Percentiles rank a stretch among this genome's conserved stretches.
Evolutionary conservation across 1,139 yeast genomes (phyloP).

Genomic region (Meyerozyma sp.): DNA sequence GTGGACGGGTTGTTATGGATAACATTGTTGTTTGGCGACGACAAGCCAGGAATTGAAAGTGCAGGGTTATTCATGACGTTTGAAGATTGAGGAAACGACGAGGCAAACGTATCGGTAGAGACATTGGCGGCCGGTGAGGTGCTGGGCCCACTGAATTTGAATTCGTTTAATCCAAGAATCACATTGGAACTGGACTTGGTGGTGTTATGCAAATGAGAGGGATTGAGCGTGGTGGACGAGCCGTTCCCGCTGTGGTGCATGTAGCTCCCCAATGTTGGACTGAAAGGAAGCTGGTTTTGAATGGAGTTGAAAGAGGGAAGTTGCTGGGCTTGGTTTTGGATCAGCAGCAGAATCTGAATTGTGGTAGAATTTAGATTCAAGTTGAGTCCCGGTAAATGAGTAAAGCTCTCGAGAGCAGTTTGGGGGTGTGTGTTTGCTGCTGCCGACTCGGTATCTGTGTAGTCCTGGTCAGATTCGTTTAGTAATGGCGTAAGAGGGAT

Average conservation of each 20-base stretch:
- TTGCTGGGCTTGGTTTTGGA: conserved; percentile 28
- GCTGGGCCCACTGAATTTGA: not conserved
- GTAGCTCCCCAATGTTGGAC: not conserved
- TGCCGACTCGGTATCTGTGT: conserved; percentile 9
- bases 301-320: conserved; percentile 35
- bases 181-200: not conserved
- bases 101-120: not conserved
- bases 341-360: conserved; percentile 12
- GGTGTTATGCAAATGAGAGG: conserved; percentile 1
- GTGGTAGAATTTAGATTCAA: not conserved
- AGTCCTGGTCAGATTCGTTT: conserved; percentile 28
- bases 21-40: not conserved
- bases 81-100: not conserved
- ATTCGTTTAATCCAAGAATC: not conserved
- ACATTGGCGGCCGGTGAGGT: not conserved
- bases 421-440: conserved; percentile 5
- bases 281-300: conserved; percentile 26
- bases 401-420: conserved; percentile 12
- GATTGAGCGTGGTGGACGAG: conserved; percentile 1
- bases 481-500: conserved; percentile 35
- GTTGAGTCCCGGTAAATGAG: conserved; percentile 14
- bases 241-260: not conserved
- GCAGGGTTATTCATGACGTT: not conserved
- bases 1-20: not conserved
- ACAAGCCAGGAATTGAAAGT: not conserved